These are phyloP conservation scores for Cardamine resedifolia DNA, from an alignment of 345 rosid genomes.

Conservation along the genomic window DNA sequence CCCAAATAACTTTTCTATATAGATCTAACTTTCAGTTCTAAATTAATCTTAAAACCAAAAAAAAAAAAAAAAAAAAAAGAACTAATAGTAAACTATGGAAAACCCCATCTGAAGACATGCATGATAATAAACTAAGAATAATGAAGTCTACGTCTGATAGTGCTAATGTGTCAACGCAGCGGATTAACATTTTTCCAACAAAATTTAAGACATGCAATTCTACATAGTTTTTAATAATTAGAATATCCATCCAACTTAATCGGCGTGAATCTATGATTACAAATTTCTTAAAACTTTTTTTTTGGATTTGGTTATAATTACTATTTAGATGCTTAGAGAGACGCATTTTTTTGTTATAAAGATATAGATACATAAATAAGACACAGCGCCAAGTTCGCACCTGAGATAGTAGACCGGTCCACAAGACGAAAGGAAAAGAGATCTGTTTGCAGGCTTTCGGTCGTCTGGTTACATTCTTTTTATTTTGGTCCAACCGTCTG, in stretches of 20 bases:
- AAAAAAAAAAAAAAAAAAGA: too few relatives aligned
- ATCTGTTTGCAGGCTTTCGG: constrained; percentile 28
- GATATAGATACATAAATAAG: not conserved
- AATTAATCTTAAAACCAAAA: not conserved
- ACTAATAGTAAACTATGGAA: too few relatives aligned
- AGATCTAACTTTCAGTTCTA: too few relatives aligned
- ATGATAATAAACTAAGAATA: too few relatives aligned
- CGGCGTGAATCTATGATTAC: not conserved
- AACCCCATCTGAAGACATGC: too few relatives aligned
- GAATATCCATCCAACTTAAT: not conserved
- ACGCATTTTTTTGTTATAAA: not conserved
- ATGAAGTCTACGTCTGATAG: too few relatives aligned
- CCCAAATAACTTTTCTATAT: too few relatives aligned
- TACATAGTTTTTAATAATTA: too few relatives aligned
- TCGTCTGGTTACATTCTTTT: constrained; percentile 7
- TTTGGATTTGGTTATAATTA: not conserved
- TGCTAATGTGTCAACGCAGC: not conserved
- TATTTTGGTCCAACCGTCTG: too few relatives aligned
- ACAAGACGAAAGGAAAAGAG: constrained; percentile 22
- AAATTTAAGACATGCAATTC: not conserved
- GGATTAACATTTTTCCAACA: not conserved
- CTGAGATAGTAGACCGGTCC: constrained; percentile 18
- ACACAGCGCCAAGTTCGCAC: constrained; percentile 11
- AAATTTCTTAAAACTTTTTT: not conserved
- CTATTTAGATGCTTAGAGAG: not conserved